phyloP scores from a whole-genome alignment of 371 early-diverging fungal genomes.

The Zychaea mexicana region DNA sequence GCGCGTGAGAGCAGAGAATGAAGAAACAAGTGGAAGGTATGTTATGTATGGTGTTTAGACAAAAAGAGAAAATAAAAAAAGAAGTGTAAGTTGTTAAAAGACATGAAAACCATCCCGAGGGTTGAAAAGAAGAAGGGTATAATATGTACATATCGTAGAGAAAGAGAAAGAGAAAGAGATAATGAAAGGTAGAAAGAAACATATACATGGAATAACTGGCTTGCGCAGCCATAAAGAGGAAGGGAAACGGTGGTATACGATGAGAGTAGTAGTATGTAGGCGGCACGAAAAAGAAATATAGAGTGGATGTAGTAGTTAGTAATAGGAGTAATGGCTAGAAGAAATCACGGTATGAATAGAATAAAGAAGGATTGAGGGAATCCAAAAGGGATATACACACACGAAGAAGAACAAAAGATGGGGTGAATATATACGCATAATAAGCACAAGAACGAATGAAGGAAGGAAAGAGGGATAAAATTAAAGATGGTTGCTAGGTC shows the following conservation, averaged over 20 bases:
- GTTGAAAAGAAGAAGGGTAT: neutral
- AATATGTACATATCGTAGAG: neutral
- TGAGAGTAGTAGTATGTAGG: neutral
- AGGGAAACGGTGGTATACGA: neutral
- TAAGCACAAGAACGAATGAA: conserved; percentile 2
- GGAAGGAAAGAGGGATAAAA: neutral
- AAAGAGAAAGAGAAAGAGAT: neutral
- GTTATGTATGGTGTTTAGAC: neutral
- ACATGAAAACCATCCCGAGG: conserved; percentile 1
- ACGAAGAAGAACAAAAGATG: neutral
- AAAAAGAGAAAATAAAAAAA: conserved; percentile 3
- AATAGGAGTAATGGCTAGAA: neutral
- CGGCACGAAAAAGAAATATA: neutral
- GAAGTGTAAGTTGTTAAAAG: no score
- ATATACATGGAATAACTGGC: neutral
- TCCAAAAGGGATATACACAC: conserved; percentile 8
- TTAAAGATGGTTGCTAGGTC: neutral
- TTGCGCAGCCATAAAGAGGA: neutral
- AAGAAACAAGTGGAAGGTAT: no score
- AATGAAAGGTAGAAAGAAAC: neutral
- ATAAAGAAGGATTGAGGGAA: neutral
- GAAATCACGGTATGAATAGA: neutral
- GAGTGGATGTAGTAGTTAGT: neutral
- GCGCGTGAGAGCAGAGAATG: neutral
- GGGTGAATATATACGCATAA: neutral